phyloP scores from a whole-genome alignment of 129 eudicot species.

The Saposhnikovia divaricata region DNA sequence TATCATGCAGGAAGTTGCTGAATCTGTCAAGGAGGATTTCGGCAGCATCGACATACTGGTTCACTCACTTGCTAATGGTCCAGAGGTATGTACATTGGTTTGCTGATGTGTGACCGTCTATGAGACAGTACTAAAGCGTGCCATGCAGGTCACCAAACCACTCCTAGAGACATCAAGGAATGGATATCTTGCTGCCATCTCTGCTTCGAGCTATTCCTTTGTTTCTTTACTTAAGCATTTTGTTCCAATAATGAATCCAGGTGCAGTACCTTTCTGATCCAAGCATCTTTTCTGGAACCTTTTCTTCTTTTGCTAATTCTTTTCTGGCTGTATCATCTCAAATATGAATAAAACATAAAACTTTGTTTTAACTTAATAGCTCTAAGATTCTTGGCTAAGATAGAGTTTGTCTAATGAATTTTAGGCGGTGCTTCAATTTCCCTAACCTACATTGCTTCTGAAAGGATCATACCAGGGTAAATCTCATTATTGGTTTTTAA shows the following conservation, averaged over 20 bases:
- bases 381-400: not conserved
- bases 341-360: not conserved
- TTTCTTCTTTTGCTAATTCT: not conserved
- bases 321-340: not conserved
- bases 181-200: constrained; percentile 88
- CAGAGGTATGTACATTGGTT: constrained; percentile 49
- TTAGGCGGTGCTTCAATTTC: constrained; percentile 88
- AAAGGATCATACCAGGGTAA: constrained; percentile 92
- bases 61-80: constrained; percentile 93
- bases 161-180: constrained; percentile 83
- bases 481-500: not conserved
- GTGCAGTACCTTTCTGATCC: constrained; percentile 20
- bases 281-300: not conserved
- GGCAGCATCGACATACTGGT: constrained; percentile 86
- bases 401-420: constrained; percentile 2
- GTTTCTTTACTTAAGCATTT: constrained; percentile 79
- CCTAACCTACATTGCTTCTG: constrained; percentile 84
- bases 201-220: constrained; percentile 92
- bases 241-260: constrained; percentile 91
- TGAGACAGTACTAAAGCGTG: not conserved
- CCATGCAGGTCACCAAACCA: constrained; percentile 67
- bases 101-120: constrained; percentile 6
- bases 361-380: not conserved
- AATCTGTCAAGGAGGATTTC: constrained; percentile 76
- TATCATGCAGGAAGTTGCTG: constrained; percentile 66